These are phyloP conservation scores for Escovopsis sp. DNA, from an alignment of 2,329 filamentous ascomycete genomes.

Conservation along the genomic window DNA sequence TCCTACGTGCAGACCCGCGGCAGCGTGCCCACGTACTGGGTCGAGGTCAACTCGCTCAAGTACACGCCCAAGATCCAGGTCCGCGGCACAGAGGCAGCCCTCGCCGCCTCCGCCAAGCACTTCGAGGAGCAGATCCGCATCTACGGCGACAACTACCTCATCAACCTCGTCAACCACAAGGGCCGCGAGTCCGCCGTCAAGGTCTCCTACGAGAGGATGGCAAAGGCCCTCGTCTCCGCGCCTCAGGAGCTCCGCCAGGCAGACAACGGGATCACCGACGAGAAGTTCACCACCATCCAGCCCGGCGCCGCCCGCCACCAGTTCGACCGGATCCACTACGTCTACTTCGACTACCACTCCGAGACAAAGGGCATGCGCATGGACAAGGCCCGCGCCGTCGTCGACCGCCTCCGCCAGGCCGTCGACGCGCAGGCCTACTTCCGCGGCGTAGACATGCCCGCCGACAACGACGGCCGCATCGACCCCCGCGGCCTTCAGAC, in stretches of 20 bases:
- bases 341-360: conserved; percentile 97
- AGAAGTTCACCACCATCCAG: conserved; percentile 73
- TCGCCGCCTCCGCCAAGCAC: conserved; percentile 67
- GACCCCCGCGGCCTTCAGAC: conserved; percentile 73
- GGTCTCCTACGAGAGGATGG: conserved; percentile 83
- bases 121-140: conserved; percentile 86
- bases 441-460: conserved; percentile 75
- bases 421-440: conserved; percentile 79
- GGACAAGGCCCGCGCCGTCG: conserved; percentile 76
- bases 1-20: conserved; percentile 95
- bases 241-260: conserved; percentile 51
- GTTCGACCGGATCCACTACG: conserved; percentile 79
- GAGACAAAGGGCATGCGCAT: conserved; percentile 93
- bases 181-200: conserved; percentile 84
- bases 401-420: conserved; percentile 67
- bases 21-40: conserved; percentile 92
- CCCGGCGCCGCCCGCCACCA: conserved; percentile 40
- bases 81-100: conserved; percentile 65
- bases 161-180: conserved; percentile 94
- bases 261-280: conserved; percentile 47
- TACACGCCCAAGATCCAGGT: conserved; percentile 88
- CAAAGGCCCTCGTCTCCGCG: conserved; percentile 57
- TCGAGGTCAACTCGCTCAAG: conserved; percentile 82
- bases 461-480: conserved; percentile 51
- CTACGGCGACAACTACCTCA: conserved; percentile 93